Percentiles rank a stretch among this genome's conserved stretches.
These are phyloP conservation scores for Boletus subcaerulescens DNA, from an alignment of 768 basidiomycete genomes.

Conservation along the genomic window DNA sequence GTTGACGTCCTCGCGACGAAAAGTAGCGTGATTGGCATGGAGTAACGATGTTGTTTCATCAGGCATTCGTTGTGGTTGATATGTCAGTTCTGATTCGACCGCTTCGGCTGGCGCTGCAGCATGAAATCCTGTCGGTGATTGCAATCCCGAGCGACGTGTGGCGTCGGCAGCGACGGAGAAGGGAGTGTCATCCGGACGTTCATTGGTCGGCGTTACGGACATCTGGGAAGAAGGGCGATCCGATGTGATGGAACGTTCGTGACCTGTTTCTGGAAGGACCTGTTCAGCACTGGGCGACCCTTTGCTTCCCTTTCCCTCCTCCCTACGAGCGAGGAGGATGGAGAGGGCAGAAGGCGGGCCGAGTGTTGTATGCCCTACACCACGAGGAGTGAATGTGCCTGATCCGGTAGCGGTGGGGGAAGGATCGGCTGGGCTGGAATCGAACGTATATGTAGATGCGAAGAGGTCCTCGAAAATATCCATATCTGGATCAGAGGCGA, in stretches of 20 bases:
- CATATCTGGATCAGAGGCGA: constrained; percentile 23
- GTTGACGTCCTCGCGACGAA: background rate
- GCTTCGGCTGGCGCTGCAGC: background rate
- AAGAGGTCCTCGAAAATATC: constrained; percentile 26
- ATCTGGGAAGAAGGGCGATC: constrained; percentile 9
- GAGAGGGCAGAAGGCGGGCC: constrained; percentile 35
- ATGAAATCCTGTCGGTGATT: background rate
- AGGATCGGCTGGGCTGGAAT: constrained; percentile 13
- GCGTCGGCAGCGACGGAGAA: constrained; percentile 1
- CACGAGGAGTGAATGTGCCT: constrained; percentile 22
- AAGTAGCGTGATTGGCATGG: constrained; percentile 7
- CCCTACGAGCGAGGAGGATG: constrained; percentile 31
- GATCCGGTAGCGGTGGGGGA: constrained; percentile 7
- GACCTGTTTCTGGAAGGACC: background rate
- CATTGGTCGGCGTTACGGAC: constrained; percentile 23
- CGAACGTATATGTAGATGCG: constrained; percentile 30
- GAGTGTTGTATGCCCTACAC: constrained; percentile 16
- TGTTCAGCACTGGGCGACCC: background rate
- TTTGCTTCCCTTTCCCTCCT: constrained; percentile 1
- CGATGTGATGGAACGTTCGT: background rate
- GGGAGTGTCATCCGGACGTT: background rate
- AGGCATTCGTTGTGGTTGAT: background rate
- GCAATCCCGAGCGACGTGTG: background rate
- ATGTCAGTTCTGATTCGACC: background rate
- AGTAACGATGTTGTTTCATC: constrained; percentile 24